phyloP scores from a whole-genome alignment of 2,329 filamentous ascomycete species.

The Canariomyces notabilis region DNA sequence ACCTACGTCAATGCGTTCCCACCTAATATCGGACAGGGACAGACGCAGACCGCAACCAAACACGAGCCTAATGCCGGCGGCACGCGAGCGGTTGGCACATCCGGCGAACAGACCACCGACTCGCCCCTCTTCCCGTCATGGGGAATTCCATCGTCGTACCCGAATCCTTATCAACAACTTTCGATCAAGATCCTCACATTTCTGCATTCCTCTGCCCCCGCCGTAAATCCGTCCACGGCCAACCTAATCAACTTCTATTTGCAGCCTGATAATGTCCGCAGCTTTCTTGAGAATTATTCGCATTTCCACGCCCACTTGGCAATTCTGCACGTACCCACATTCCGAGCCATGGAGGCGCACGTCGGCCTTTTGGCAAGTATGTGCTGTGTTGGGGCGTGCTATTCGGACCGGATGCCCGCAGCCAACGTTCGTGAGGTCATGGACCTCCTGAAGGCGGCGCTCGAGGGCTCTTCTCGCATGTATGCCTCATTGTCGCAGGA shows the following conservation, averaged over 20 bases:
- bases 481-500: constrained; percentile 42
- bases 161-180: constrained; percentile 49
- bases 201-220: constrained; percentile 52
- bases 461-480: constrained; percentile 51
- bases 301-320: constrained; percentile 72
- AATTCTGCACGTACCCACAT: constrained; percentile 66
- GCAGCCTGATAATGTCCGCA: constrained; percentile 62
- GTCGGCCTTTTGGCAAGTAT: constrained; percentile 64
- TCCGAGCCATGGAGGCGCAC: constrained; percentile 61
- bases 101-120: constrained; percentile 40
- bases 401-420: constrained; percentile 58
- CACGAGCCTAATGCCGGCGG: constrained; percentile 55
- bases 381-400: constrained; percentile 70
- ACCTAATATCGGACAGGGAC: constrained; percentile 54
- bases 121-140: constrained; percentile 46
- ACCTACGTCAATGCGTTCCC: constrained; percentile 58
- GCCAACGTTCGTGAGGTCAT: constrained; percentile 63
- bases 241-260: constrained; percentile 55
- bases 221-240: constrained; percentile 47
- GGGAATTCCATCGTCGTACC: constrained; percentile 41
- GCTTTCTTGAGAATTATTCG: constrained; percentile 65
- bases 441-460: constrained; percentile 54
- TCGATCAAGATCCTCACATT: constrained; percentile 54
- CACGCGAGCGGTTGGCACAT: constrained; percentile 40
- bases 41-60: constrained; percentile 66